Evolutionary conservation across 768 basidiomycete genomes (phyloP), one percentile per base, ranked within the genome.

Genomic region (Phlegmacium glaucopus): DNA sequence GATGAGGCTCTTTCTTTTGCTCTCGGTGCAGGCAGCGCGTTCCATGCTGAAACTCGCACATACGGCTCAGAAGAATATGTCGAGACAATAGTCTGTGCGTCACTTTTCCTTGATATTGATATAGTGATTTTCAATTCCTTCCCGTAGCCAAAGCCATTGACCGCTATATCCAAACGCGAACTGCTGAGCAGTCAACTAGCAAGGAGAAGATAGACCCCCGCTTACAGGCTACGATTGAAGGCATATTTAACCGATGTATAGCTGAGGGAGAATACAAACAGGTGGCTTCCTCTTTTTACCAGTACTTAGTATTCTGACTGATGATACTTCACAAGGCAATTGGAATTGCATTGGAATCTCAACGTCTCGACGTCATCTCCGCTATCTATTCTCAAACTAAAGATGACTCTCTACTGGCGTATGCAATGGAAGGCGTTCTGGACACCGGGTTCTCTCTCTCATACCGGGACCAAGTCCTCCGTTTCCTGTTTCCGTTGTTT

Each of bases 1-100:
- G 92, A 94, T 60, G 96, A 99, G 64, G 91, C 94, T 25, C 79
- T 99, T 49, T 87, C 90, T 10, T 97, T 97, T 61, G 96, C 96
- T 16, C 82, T 99, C 39, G 87, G 88, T 48, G 91, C 95, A 13
- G 93, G 90, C 47, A 75, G 70, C 64, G 86, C 89, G 62, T 97
- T 98, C 61, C 85, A 90, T 63, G 76, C 73, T 2, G 88, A 92
- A 61, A 71, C 78, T 53, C 78, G 77, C 57, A 73, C 69, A 12
- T 63, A 71, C 48, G 86, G 78, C 17, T 77, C 85, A 12, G 86
- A 82, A 47, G 94, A 97, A 70, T 99, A 90, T 65, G 80, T 92
- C 9, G 94, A 97, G 69, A 98, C 95, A 9, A 83, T 97, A 55
- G 81, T 95, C 42, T 92, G 94, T 96, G 61, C 63, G 93, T 84